A percentile compares a stretch with the other conserved stretches of the same genome.
These are phyloP conservation scores for Leccinum sublutescens DNA, from an alignment of 768 basidiomycete species.

Conservation along the genomic window DNA sequence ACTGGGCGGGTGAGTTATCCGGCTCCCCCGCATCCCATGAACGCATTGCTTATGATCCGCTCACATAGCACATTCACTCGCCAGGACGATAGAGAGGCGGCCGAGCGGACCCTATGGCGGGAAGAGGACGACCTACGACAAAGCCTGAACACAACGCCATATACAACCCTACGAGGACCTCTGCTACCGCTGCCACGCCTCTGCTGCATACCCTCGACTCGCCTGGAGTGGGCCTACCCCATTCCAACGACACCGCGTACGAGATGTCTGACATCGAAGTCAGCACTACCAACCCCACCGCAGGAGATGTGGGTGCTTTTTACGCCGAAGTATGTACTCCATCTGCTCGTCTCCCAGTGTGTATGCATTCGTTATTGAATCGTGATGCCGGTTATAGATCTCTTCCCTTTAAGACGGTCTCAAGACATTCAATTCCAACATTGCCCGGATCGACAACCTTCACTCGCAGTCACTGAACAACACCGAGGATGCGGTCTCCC, in stretches of 20 bases:
- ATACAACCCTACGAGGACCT: too few species aligned
- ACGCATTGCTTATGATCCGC: too few species aligned
- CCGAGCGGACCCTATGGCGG: too few species aligned
- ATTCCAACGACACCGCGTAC: conserved; percentile 47
- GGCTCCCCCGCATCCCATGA: too few species aligned
- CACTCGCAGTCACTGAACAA: conserved; percentile 78
- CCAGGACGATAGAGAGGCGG: too few species aligned
- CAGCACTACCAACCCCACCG: conserved; percentile 23
- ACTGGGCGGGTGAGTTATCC: too few species aligned
- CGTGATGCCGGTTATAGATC: conserved; percentile 45
- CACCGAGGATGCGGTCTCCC: conserved; percentile 65
- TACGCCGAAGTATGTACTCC: conserved; percentile 63
- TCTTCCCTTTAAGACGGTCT: conserved; percentile 71
- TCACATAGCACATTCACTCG: too few species aligned
- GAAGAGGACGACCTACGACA: too few species aligned
- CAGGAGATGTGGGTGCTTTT: conserved; percentile 66
- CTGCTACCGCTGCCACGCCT: too few species aligned
- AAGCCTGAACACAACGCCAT: too few species aligned
- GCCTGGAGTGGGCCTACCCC: too few species aligned
- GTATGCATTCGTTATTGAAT: not conserved
- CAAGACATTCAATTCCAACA: conserved; percentile 65
- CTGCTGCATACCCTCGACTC: too few species aligned
- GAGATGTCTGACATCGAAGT: conserved; percentile 63
- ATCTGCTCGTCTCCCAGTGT: not conserved
- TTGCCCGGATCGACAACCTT: conserved; percentile 64